phyloP scores from a whole-genome alignment of 768 basidiomycete species.

The Hericium erinaceus region DNA sequence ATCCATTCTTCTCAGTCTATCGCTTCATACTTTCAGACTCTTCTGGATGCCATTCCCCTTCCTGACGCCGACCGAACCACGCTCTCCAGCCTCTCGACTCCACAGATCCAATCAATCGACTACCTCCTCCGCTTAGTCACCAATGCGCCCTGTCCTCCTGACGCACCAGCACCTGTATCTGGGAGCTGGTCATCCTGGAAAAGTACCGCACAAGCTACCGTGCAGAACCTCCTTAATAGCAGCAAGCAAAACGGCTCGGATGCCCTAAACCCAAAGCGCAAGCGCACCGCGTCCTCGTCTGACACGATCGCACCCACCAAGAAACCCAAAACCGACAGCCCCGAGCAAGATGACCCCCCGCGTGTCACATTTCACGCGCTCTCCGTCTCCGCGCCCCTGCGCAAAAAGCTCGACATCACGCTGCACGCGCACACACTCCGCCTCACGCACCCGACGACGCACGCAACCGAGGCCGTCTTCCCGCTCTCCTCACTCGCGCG shows the following conservation, averaged over 20 bases:
- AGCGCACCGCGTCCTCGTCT: not conserved
- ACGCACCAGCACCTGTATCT: not conserved
- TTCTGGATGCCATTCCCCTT: not conserved
- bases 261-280: not conserved
- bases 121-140: not conserved
- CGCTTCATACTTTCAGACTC: not conserved
- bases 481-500: no score
- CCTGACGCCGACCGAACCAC: not conserved
- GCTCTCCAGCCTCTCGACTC: not conserved
- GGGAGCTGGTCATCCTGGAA: not conserved
- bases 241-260: not conserved
- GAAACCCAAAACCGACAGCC: not conserved
- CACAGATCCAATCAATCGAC: not conserved
- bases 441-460: conserved; percentile 42
- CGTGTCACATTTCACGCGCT: conserved; percentile 53
- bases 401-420: conserved; percentile 66
- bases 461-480: conserved; percentile 33
- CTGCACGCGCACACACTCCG: conserved; percentile 41
- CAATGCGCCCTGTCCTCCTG: not conserved
- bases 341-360: conserved; percentile 29
- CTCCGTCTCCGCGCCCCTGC: conserved; percentile 63
- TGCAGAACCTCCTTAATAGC: not conserved
- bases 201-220: not conserved
- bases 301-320: not conserved
- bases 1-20: not conserved